A percentile compares a stretch with the other conserved stretches of the same genome.
Evolutionary conservation across 169 alveolate genomes (phyloP).

Genomic region (Eimeria falciformis): DNA sequence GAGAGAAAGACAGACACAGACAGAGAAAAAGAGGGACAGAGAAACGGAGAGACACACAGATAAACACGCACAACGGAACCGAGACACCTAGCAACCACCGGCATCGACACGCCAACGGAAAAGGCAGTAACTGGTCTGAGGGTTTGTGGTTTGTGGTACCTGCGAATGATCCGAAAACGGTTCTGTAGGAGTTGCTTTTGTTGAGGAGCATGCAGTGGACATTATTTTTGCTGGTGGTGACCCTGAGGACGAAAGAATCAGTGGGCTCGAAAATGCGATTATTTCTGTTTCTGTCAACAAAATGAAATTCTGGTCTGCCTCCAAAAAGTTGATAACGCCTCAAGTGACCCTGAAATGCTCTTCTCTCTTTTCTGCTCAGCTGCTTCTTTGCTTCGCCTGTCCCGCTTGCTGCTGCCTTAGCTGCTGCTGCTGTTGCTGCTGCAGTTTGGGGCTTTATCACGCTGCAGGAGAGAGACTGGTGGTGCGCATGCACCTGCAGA

Average conservation of each 20-base stretch:
- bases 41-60: neutral
- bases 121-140: too few relatives aligned
- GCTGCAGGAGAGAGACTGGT: slow-evolving; percentile 20
- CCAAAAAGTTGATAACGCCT: slow-evolving; percentile 73
- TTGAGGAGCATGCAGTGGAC: slow-evolving; percentile 89
- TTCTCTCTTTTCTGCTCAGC: slow-evolving; percentile 54
- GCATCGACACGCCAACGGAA: too few relatives aligned
- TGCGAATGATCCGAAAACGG: slow-evolving; percentile 82
- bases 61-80: neutral
- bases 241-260: slow-evolving; percentile 86
- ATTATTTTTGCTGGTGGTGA: slow-evolving; percentile 90
- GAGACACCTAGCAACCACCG: neutral
- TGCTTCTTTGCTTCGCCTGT: slow-evolving; percentile 29
- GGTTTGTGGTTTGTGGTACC: too few relatives aligned
- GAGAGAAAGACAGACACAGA: neutral
- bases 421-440: neutral
- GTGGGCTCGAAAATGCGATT: slow-evolving; percentile 89
- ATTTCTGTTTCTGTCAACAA: slow-evolving; percentile 89
- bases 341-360: slow-evolving; percentile 53
- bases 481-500: slow-evolving; percentile 20
- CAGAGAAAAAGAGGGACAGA: neutral
- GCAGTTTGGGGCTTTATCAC: neutral
- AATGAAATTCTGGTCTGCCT: slow-evolving; percentile 89
- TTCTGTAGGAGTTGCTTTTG: slow-evolving; percentile 85
- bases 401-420: slow-evolving; percentile 4